Evolutionary conservation across 805 yeast genomes (phyloP).

Genomic region (Wickerhamiella slavikovae): DNA sequence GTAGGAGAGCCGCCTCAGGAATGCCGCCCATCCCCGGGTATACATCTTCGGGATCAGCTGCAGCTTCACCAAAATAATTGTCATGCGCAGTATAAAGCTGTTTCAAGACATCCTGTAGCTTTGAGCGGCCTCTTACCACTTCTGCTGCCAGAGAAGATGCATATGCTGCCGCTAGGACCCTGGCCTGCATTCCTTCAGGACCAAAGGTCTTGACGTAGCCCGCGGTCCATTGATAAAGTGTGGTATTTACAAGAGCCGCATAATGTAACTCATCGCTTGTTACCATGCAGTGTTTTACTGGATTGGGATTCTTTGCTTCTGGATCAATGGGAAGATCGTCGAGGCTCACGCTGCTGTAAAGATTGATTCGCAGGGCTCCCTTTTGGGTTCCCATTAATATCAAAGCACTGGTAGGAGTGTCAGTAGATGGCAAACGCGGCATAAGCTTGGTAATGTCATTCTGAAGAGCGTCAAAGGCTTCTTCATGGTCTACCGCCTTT

Average conservation of each 20-base stretch:
- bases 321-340: slow-evolving; percentile 10
- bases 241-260: slow-evolving; percentile 1
- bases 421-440: background rate
- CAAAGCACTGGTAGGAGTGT: too few species aligned
- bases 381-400: slow-evolving; percentile 14
- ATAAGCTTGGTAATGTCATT: background rate
- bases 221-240: background rate
- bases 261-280: slow-evolving; percentile 2
- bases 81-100: too few species aligned
- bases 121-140: too few species aligned
- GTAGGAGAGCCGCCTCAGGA: background rate
- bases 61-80: too few species aligned
- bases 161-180: too few species aligned
- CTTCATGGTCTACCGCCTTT: background rate
- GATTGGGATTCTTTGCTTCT: too few species aligned
- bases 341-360: slow-evolving; percentile 19
- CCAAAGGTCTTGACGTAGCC: too few species aligned
- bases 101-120: too few species aligned
- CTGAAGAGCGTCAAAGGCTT: background rate
- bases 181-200: too few species aligned
- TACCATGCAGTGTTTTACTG: slow-evolving; percentile 2
- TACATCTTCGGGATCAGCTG: too few species aligned
- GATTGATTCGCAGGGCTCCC: slow-evolving; percentile 13
- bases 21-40: too few species aligned
- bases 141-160: too few species aligned